These are phyloP conservation scores for Gracilaria vermiculophylla DNA, from an alignment of 23 red algal genomes.

Conservation along the genomic window DNA sequence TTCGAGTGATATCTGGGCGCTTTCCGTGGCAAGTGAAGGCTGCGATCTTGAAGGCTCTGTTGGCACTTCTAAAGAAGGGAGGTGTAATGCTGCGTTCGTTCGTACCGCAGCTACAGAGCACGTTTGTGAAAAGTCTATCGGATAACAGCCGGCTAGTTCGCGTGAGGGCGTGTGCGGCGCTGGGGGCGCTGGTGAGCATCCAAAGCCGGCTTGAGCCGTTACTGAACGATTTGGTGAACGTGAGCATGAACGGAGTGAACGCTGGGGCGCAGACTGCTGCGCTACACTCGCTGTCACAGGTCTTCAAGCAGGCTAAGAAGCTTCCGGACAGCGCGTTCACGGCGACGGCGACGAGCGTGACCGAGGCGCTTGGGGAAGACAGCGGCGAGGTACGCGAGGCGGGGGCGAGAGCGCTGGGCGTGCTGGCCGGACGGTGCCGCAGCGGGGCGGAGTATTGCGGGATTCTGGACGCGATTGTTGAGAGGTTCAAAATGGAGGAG, in stretches of 20 bases:
- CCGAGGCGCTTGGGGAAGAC: conserved; percentile 18
- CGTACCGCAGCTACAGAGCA: conserved; percentile 87
- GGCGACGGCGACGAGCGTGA: background rate
- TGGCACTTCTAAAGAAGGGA: conserved; percentile 34
- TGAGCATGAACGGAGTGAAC: conserved; percentile 34
- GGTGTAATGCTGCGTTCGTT: conserved; percentile 54
- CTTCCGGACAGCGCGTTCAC: conserved; percentile 21
- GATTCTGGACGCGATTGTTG: conserved; percentile 1
- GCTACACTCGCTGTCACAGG: conserved; percentile 24
- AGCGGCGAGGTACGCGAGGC: conserved; percentile 20
- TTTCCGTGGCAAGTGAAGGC: conserved; percentile 84
- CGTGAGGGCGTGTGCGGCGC: conserved; percentile 47
- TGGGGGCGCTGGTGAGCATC: conserved; percentile 55
- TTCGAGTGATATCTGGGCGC: conserved; percentile 87
- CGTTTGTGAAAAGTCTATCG: conserved; percentile 72
- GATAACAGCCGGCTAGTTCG: conserved; percentile 75
- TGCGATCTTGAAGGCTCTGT: conserved; percentile 67
- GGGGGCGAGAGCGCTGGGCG: conserved; percentile 2
- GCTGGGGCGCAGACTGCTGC: conserved; percentile 27
- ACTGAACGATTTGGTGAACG: conserved; percentile 51
- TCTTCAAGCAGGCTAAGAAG: conserved; percentile 42
- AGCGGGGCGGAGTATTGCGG: conserved; percentile 13
- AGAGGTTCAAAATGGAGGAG: conserved; percentile 1
- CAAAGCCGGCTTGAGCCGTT: conserved; percentile 66
- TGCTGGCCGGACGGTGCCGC: conserved; percentile 34